phyloP scores from a whole-genome alignment of 2,329 filamentous ascomycete genomes.

The Aureobasidium pullulans region DNA sequence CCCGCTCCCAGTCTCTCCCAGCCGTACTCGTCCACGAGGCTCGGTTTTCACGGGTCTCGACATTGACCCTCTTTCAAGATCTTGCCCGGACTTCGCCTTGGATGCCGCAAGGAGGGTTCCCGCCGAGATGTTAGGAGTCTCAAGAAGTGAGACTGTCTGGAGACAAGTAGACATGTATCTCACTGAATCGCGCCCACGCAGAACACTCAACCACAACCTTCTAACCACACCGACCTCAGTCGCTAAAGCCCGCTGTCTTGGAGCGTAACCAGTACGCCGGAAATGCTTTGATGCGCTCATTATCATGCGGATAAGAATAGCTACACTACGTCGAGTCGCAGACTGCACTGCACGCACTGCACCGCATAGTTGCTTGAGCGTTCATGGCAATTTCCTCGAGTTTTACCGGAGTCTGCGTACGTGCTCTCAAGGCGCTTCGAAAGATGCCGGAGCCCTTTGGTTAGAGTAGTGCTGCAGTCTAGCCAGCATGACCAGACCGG shows the following conservation, averaged over 20 bases:
- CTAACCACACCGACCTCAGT: background rate
- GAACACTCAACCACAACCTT: background rate
- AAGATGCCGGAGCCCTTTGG: background rate
- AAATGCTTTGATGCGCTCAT: background rate
- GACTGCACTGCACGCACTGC: constrained; percentile 4
- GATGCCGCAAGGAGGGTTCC: background rate
- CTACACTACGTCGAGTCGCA: constrained; percentile 5
- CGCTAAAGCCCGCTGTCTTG: background rate
- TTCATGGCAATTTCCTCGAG: background rate
- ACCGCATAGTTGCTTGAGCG: constrained; percentile 5
- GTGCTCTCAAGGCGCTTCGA: background rate
- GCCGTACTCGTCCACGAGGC: constrained; percentile 6
- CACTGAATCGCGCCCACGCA: background rate
- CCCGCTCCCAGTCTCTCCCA: background rate
- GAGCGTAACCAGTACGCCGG: background rate
- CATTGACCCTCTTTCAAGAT: background rate
- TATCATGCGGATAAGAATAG: constrained; percentile 1
- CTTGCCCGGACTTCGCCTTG: constrained; percentile 5
- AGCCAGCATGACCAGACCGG: constrained; percentile 4
- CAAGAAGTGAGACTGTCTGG: background rate
- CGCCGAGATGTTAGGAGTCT: background rate
- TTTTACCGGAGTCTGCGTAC: background rate
- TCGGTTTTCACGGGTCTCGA: background rate
- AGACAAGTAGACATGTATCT: background rate
- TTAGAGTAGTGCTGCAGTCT: background rate